Conservation (phyloP, 2,329 filamentous ascomycete species). For the Colletotrichum ledebouriae region DNA sequence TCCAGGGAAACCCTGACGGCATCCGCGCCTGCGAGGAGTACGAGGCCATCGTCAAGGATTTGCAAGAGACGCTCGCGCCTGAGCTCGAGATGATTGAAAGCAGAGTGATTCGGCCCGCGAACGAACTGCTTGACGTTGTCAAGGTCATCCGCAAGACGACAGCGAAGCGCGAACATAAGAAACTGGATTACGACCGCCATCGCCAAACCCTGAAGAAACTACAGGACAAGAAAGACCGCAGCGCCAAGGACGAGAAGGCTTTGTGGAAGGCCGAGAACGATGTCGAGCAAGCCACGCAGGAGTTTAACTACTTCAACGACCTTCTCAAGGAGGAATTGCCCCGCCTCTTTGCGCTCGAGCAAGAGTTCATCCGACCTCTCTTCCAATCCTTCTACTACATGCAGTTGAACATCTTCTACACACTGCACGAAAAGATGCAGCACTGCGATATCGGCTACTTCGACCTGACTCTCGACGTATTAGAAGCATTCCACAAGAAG, state of each 20-base stretch:
- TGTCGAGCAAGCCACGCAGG: slow-evolving; percentile 90
- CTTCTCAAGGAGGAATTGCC: slow-evolving; percentile 96
- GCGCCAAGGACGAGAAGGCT: slow-evolving; percentile 95
- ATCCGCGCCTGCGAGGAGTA: slow-evolving; percentile 98
- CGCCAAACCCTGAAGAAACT: slow-evolving; percentile 88
- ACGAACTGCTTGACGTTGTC: slow-evolving; percentile 93
- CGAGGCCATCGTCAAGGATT: slow-evolving; percentile 87
- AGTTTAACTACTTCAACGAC: slow-evolving; percentile 98
- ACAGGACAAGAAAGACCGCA: slow-evolving; percentile 97
- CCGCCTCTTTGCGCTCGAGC: slow-evolving; percentile 88
- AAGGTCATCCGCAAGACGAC: slow-evolving; percentile 93
- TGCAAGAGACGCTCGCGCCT: slow-evolving; percentile 88
- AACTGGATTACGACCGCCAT: slow-evolving; percentile 94
- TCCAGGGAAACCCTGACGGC: slow-evolving; percentile 91
- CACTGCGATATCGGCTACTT: slow-evolving; percentile 98
- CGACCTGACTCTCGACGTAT: slow-evolving; percentile 89
- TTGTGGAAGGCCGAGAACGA: slow-evolving; percentile 96
- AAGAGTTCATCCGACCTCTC: slow-evolving; percentile 94
- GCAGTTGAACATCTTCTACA: slow-evolving; percentile 99
- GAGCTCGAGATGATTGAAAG: slow-evolving; percentile 98
- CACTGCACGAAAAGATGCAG: slow-evolving; percentile 98
- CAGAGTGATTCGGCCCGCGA: slow-evolving; percentile 90
- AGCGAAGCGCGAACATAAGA: slow-evolving; percentile 94
- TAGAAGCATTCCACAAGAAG: slow-evolving; percentile 91
- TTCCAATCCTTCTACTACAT: slow-evolving; percentile 99